Conservation (phyloP, 1,284 basidiomycete genomes). For the Sporisorium exsertum region DNA sequence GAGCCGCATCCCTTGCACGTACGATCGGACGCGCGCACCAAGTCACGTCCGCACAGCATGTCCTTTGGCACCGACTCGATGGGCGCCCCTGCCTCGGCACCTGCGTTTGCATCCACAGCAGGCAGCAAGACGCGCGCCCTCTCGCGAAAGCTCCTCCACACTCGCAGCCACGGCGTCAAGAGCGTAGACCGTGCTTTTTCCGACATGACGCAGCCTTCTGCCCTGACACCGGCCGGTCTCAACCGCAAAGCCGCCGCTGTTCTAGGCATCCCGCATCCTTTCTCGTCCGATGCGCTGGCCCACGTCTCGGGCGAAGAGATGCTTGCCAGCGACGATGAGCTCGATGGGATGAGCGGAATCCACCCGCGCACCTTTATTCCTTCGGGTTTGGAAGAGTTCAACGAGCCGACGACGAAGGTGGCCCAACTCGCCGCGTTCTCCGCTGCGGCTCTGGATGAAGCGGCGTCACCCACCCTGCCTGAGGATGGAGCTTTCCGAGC, state of each 20-base stretch:
- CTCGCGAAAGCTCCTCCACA: conserved; percentile 27
- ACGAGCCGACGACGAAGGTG: conserved; percentile 35
- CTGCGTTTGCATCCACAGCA: conserved; percentile 1
- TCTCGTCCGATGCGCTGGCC: conserved; percentile 12
- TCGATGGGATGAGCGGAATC: neutral
- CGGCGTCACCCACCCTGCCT: conserved; percentile 39
- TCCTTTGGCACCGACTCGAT: conserved; percentile 7
- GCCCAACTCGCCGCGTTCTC: conserved; percentile 38
- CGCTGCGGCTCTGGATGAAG: conserved; percentile 39
- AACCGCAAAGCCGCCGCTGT: conserved; percentile 42
- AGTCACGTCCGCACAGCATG: conserved; percentile 25
- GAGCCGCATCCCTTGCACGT: conserved; percentile 2
- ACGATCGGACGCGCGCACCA: conserved; percentile 3
- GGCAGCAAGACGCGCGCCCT: conserved; percentile 24
- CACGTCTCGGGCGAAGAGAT: conserved; percentile 11
- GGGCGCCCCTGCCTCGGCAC: neutral
- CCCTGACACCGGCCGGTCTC: conserved; percentile 12
- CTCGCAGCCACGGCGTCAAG: conserved; percentile 19
- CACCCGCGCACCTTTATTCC: conserved; percentile 17
- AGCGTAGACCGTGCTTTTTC: conserved; percentile 24
- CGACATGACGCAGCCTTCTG: conserved; percentile 3
- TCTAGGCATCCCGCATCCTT: conserved; percentile 44
- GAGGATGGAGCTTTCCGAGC: conserved; percentile 30
- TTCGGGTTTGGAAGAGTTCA: conserved; percentile 32
- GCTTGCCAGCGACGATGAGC: conserved; percentile 21